Evolutionary conservation across 768 basidiomycete species (phyloP).

Genomic region (Psilocybe tampanensis): DNA sequence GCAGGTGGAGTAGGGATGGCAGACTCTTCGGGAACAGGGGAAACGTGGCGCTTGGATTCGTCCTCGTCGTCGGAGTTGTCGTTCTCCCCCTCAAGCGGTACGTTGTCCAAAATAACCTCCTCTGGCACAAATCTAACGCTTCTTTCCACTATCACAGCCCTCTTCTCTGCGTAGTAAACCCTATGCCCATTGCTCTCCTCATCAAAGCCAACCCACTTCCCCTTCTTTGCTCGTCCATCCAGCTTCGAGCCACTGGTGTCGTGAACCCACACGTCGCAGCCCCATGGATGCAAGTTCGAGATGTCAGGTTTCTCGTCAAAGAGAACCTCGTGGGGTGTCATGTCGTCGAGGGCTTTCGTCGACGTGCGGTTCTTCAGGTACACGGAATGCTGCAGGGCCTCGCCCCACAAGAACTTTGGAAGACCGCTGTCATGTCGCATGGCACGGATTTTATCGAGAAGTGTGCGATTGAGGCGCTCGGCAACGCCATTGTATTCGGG

Average conservation of each 20-base stretch:
- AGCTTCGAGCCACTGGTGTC: constrained; percentile 18
- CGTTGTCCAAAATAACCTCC: no score
- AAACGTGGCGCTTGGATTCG: no score
- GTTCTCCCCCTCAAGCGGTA: no score
- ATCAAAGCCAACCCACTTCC: constrained; percentile 37
- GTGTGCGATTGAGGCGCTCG: constrained; percentile 35
- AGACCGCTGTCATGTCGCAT: constrained; percentile 31
- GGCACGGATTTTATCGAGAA: constrained; percentile 29
- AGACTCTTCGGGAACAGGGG: no score
- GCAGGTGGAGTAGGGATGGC: no score
- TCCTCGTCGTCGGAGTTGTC: no score
- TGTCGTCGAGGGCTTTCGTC: constrained; percentile 23
- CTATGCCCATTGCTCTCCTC: constrained; percentile 24
- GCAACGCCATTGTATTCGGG: constrained; percentile 39
- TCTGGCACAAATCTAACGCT: constrained; percentile 23
- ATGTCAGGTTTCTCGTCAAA: constrained; percentile 31
- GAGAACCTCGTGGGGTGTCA: constrained; percentile 23
- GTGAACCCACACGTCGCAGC: constrained; percentile 32
- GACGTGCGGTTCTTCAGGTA: constrained; percentile 36
- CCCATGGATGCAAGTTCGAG: constrained; percentile 29
- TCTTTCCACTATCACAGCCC: constrained; percentile 28
- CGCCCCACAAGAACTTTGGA: constrained; percentile 37
- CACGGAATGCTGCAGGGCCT: constrained; percentile 31
- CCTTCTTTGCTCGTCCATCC: constrained; percentile 22
- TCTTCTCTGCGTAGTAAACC: constrained; percentile 34